These are phyloP conservation scores for Cyclotella atomus DNA, from an alignment of 108 stramenopile species.

Conservation along the genomic window DNA sequence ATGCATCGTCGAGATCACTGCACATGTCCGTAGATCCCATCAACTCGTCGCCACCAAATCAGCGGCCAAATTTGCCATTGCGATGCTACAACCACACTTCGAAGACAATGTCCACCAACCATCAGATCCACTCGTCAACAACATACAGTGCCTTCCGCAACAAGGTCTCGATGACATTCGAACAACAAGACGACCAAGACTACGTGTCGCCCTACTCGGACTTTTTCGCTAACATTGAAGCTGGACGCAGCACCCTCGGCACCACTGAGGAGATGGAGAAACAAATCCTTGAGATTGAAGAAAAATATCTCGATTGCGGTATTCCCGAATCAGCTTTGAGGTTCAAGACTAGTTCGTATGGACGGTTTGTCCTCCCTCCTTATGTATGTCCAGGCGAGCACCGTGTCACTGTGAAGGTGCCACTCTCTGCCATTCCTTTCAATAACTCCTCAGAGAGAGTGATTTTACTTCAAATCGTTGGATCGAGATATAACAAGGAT, in stretches of 20 bases:
- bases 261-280: conserved; percentile 50
- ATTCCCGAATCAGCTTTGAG: conserved; percentile 69
- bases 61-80: conserved; percentile 19
- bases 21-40: background rate
- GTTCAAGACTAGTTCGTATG: conserved; percentile 75
- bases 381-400: conserved; percentile 81
- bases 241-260: conserved; percentile 62
- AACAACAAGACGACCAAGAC: conserved; percentile 19
- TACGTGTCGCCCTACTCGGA: conserved; percentile 75
- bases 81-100: conserved; percentile 9
- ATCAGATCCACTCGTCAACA: background rate
- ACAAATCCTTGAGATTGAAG: conserved; percentile 39
- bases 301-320: conserved; percentile 71
- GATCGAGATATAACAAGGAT: conserved; percentile 65
- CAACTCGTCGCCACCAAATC: conserved; percentile 11
- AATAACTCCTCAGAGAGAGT: conserved; percentile 54
- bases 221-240: conserved; percentile 68
- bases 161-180: conserved; percentile 43
- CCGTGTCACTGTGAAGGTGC: conserved; percentile 65
- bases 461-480: conserved; percentile 78
- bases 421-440: conserved; percentile 64
- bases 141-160: conserved; percentile 47
- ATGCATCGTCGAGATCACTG: conserved; percentile 5
- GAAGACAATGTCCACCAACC: conserved; percentile 2
- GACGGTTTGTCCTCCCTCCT: conserved; percentile 67